Percentiles rank a stretch among this genome's conserved stretches.
Evolutionary conservation across 1,139 yeast species (phyloP).

Genomic region (Suhomyces panamericanus): DNA sequence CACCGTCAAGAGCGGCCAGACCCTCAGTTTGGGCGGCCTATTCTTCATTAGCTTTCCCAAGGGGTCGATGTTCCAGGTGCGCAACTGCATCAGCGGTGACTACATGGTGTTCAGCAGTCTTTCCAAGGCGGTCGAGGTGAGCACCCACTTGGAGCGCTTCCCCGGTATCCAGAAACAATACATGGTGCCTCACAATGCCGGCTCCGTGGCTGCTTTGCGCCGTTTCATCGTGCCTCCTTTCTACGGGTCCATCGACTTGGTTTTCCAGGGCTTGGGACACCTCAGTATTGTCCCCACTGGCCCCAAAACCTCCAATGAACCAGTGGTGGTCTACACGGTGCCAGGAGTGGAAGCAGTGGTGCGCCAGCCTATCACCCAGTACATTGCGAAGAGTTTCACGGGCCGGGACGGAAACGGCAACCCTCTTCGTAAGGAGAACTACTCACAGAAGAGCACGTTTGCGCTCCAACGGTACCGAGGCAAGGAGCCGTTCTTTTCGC

Average conservation of each 20-base stretch:
- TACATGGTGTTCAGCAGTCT: slow-evolving; percentile 27
- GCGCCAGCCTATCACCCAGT: slow-evolving; percentile 39
- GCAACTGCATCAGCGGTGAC: slow-evolving; percentile 38
- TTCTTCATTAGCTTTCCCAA: slow-evolving; percentile 47
- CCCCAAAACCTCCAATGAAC: slow-evolving; percentile 26
- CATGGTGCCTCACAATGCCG: slow-evolving; percentile 25
- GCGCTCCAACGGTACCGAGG: slow-evolving; percentile 27
- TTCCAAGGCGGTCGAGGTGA: slow-evolving; percentile 29
- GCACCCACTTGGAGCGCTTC: slow-evolving; percentile 17
- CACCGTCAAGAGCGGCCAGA: slow-evolving; percentile 45
- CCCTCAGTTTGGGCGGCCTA: slow-evolving; percentile 61
- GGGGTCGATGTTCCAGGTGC: slow-evolving; percentile 44
- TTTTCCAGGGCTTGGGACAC: slow-evolving; percentile 68
- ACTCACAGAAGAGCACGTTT: slow-evolving; percentile 28
- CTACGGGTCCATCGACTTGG: slow-evolving; percentile 64
- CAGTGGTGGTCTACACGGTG: slow-evolving; percentile 37
- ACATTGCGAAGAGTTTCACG: slow-evolving; percentile 33
- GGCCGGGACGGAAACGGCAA: slow-evolving; percentile 44
- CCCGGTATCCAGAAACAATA: slow-evolving; percentile 31
- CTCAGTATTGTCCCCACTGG: slow-evolving; percentile 69
- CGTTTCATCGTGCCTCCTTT: slow-evolving; percentile 66
- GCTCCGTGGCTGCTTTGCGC: slow-evolving; percentile 33
- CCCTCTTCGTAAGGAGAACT: slow-evolving; percentile 32
- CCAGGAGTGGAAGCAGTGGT: slow-evolving; percentile 31
- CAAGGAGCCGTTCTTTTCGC: slow-evolving; percentile 27